phyloP scores from a whole-genome alignment of 108 stramenopile species.

The Nitzschia putrida region DNA sequence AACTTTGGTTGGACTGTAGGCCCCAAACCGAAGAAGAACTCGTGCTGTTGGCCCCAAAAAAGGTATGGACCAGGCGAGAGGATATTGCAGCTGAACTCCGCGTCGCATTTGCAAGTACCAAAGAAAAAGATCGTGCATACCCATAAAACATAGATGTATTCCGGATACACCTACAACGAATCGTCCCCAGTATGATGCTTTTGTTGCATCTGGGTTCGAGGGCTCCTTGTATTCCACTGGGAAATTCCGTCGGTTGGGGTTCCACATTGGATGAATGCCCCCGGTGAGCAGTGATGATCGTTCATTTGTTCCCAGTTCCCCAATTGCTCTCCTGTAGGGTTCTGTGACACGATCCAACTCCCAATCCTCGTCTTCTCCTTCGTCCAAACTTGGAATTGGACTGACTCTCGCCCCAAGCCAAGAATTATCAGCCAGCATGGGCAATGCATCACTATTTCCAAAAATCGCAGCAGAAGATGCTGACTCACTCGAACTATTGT shows the following conservation, averaged over 20 bases:
- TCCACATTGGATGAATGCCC: slow-evolving; percentile 24
- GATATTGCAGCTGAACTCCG: slow-evolving; percentile 13
- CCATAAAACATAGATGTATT: slow-evolving; percentile 15
- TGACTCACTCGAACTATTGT: background rate
- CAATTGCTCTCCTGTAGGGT: slow-evolving; percentile 17
- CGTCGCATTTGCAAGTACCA: slow-evolving; percentile 29
- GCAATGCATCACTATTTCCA: slow-evolving; percentile 13
- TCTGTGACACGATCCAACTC: slow-evolving; percentile 19
- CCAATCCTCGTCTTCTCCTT: slow-evolving; percentile 19
- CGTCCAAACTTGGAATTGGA: slow-evolving; percentile 35
- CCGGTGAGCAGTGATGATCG: slow-evolving; percentile 27
- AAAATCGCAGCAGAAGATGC: background rate
- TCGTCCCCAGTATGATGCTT: slow-evolving; percentile 2
- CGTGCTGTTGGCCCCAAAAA: slow-evolving; percentile 32
- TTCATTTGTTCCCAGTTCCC: slow-evolving; percentile 17
- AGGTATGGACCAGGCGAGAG: slow-evolving; percentile 30
- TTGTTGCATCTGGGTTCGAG: background rate
- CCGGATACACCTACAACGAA: slow-evolving; percentile 23
- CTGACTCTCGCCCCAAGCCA: slow-evolving; percentile 43
- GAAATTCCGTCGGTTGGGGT: background rate
- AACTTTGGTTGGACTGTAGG: slow-evolving; percentile 33
- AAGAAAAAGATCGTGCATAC: slow-evolving; percentile 38
- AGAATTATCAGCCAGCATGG: slow-evolving; percentile 33
- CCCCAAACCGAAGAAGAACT: slow-evolving; percentile 39
- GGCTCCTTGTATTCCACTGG: background rate